A percentile compares a stretch with the other conserved stretches of the same genome.
These are phyloP conservation scores for Emmonsiellopsis sp. DNA, from an alignment of 2,329 filamentous ascomycete species.

Conservation along the genomic window DNA sequence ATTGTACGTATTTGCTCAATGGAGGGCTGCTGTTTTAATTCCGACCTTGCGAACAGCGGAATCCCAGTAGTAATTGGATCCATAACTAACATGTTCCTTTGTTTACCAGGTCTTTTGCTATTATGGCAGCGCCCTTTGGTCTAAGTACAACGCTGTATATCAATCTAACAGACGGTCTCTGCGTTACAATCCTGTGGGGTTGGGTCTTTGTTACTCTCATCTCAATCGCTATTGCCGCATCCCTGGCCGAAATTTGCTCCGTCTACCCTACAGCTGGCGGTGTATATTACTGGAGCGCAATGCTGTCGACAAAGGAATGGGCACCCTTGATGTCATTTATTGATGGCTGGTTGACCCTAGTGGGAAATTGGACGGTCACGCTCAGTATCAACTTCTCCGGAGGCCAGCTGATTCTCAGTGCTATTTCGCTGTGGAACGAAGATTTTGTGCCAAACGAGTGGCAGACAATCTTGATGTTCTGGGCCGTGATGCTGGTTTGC, in stretches of 20 bases:
- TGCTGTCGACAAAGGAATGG: conserved; percentile 56
- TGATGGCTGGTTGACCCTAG: conserved; percentile 61
- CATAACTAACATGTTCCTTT: neutral
- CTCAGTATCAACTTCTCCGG: conserved; percentile 63
- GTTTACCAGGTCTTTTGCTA: conserved; percentile 51
- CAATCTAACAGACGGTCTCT: conserved; percentile 57
- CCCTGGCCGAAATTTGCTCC: conserved; percentile 59
- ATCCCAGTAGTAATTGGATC: neutral
- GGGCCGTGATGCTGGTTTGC: conserved; percentile 59
- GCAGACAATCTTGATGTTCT: conserved; percentile 64
- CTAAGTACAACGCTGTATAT: conserved; percentile 60
- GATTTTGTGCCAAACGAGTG: conserved; percentile 57
- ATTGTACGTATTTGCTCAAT: conserved; percentile 29
- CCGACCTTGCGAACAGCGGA: neutral
- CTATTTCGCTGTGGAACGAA: conserved; percentile 61
- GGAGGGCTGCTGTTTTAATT: neutral
- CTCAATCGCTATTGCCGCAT: conserved; percentile 54
- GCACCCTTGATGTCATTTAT: conserved; percentile 60
- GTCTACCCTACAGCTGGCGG: conserved; percentile 60
- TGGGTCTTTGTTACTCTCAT: conserved; percentile 59
- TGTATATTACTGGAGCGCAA: conserved; percentile 63
- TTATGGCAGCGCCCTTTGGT: conserved; percentile 64
- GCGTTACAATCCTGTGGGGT: conserved; percentile 60
- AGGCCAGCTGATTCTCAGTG: conserved; percentile 57
- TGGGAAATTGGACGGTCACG: conserved; percentile 64